Evolutionary conservation across 768 basidiomycete genomes (phyloP).

Genomic region (Russula virescens): DNA sequence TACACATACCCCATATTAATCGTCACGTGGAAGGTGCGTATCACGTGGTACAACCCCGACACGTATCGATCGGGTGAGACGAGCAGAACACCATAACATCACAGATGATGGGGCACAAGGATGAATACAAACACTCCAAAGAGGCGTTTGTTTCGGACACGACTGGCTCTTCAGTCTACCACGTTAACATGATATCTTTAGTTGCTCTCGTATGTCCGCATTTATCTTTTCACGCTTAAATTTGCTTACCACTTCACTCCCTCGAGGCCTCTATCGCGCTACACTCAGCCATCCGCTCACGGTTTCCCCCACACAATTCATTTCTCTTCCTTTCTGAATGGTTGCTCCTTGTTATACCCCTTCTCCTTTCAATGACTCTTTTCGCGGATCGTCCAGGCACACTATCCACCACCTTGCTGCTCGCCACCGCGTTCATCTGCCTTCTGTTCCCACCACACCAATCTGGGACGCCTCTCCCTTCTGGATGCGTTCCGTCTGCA

Average conservation of each 20-base stretch:
- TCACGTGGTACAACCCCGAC: too few species aligned
- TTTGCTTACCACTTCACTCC: background rate
- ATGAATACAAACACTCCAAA: conserved; percentile 66
- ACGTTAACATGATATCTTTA: conserved; percentile 63
- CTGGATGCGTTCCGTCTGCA: conserved; percentile 31
- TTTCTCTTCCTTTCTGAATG: conserved; percentile 55
- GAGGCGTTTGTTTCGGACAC: conserved; percentile 76
- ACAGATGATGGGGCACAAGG: too few species aligned
- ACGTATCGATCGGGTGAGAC: too few species aligned
- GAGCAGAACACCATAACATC: too few species aligned
- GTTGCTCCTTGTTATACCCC: conserved; percentile 62
- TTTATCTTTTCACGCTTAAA: background rate
- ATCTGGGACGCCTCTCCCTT: conserved; percentile 49
- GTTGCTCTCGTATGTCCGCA: conserved; percentile 51
- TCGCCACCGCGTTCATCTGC: conserved; percentile 40
- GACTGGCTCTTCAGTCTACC: conserved; percentile 60
- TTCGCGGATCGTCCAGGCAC: conserved; percentile 53
- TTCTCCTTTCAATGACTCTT: conserved; percentile 77
- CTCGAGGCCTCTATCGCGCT: conserved; percentile 64
- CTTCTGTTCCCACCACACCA: conserved; percentile 40
- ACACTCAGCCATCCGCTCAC: conserved; percentile 54
- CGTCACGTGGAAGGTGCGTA: too few species aligned
- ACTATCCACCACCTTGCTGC: conserved; percentile 45
- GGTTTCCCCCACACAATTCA: conserved; percentile 37
- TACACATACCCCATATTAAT: too few species aligned